Conservation (phyloP, 1,139 yeast species). For the Kodamaea fungicola region DNA sequence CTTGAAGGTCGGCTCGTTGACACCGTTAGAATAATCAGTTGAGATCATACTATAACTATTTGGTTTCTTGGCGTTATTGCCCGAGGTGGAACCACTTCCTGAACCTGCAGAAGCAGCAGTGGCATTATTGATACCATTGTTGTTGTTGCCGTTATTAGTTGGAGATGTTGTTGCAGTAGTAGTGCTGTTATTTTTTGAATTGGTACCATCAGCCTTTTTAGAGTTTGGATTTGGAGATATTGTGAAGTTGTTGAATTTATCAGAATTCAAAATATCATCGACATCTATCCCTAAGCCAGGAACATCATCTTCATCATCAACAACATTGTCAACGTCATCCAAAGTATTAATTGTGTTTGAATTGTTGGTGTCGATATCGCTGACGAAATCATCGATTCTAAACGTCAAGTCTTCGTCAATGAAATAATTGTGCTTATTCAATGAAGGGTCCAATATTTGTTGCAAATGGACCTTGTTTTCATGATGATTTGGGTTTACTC, state of each 20-base stretch:
- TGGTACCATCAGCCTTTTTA: background rate
- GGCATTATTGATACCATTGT: constrained; percentile 4
- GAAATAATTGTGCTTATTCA: constrained; percentile 26
- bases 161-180: background rate
- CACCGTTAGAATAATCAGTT: constrained; percentile 10
- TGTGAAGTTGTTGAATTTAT: constrained; percentile 36
- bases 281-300: constrained; percentile 46
- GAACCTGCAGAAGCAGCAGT: constrained; percentile 1
- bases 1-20: constrained; percentile 11
- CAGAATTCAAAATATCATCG: constrained; percentile 43
- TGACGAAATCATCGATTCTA: constrained; percentile 38
- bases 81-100: constrained; percentile 1
- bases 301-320: constrained; percentile 36
- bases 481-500: constrained; percentile 6
- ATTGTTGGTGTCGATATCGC: constrained; percentile 24
- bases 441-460: constrained; percentile 17
- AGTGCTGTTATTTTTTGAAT: background rate
- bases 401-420: constrained; percentile 35
- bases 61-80: constrained; percentile 7
- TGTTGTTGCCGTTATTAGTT: constrained; percentile 1
- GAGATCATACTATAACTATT: constrained; percentile 14
- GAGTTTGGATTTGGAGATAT: constrained; percentile 17
- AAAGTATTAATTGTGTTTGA: constrained; percentile 17
- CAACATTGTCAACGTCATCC: constrained; percentile 28
- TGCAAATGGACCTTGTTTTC: constrained; percentile 12